These are phyloP conservation scores for Aegilops longissima DNA, from an alignment of 176 grass and related monocot genomes.

Conservation along the genomic window DNA sequence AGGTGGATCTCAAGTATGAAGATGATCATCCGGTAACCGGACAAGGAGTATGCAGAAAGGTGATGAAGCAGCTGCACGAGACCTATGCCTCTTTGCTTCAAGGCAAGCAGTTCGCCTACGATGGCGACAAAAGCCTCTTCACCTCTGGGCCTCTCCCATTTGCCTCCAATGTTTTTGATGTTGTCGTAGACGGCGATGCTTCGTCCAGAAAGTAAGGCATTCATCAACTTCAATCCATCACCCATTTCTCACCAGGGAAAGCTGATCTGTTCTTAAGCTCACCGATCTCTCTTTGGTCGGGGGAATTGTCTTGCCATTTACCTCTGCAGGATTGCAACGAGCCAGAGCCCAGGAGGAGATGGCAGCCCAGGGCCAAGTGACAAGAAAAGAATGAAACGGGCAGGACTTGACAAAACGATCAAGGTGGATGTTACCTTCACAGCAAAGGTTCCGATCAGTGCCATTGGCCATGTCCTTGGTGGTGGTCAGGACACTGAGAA, in stretches of 20 bases:
- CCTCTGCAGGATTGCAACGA: background rate
- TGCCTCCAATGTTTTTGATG: background rate
- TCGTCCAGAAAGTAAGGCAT: background rate
- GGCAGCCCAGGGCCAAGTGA: slow-evolving; percentile 5
- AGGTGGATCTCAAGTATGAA: background rate
- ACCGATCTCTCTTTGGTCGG: background rate
- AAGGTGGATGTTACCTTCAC: background rate
- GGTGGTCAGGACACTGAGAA: slow-evolving; percentile 12
- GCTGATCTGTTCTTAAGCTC: background rate
- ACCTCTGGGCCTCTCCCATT: background rate
- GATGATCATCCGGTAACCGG: background rate
- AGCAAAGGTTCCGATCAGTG: background rate
- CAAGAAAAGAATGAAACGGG: slow-evolving; percentile 8
- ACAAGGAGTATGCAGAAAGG: background rate
- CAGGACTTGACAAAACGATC: background rate
- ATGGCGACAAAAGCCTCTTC: slow-evolving; percentile 3
- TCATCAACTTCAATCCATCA: background rate
- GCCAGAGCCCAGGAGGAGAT: background rate
- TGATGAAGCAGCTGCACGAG: background rate
- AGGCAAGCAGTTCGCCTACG: slow-evolving; percentile 1
- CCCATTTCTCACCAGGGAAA: background rate
- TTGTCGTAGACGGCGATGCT: background rate
- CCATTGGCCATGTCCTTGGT: slow-evolving; percentile 2
- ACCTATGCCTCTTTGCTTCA: background rate
- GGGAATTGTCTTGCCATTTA: background rate